Evolutionary conservation across 116 monocot genomes (phyloP).

Genomic region (Phalaenopsis hybrid): DNA sequence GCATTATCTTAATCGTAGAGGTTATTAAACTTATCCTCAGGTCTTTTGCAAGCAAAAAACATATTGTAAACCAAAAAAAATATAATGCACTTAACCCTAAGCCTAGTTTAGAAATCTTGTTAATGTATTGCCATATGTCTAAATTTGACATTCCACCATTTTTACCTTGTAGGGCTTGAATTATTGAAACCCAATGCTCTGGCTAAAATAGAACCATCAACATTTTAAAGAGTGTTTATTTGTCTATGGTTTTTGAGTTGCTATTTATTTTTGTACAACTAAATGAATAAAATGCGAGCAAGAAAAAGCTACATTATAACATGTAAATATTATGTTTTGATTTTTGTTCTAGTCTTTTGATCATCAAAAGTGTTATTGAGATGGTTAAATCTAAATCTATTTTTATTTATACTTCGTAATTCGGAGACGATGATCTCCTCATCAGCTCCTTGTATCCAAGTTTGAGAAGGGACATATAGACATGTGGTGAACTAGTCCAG

Average conservation of each 20-base stretch:
- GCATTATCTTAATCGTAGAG: not conserved
- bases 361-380: not conserved
- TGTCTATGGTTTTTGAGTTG: not conserved
- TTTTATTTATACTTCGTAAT: not conserved
- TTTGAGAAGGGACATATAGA: not conserved
- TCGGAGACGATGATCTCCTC: not conserved
- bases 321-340: not conserved
- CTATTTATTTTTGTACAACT: not conserved
- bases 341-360: not conserved
- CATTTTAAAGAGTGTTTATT: not conserved
- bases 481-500: not conserved
- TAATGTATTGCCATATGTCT: too few relatives aligned
- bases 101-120: too few relatives aligned
- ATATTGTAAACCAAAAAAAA: not conserved
- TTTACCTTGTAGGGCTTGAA: not conserved
- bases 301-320: not conserved
- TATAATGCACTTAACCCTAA: not conserved
- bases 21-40: not conserved
- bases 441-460: not conserved
- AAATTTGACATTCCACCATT: not conserved
- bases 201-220: not conserved
- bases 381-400: too few relatives aligned
- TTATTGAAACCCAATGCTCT: not conserved
- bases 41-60: not conserved
- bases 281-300: not conserved